Evolutionary conservation across 1,139 yeast genomes (phyloP), one percentile per base, ranked within the genome.

Genomic region (Sugiyamaella japonica): DNA sequence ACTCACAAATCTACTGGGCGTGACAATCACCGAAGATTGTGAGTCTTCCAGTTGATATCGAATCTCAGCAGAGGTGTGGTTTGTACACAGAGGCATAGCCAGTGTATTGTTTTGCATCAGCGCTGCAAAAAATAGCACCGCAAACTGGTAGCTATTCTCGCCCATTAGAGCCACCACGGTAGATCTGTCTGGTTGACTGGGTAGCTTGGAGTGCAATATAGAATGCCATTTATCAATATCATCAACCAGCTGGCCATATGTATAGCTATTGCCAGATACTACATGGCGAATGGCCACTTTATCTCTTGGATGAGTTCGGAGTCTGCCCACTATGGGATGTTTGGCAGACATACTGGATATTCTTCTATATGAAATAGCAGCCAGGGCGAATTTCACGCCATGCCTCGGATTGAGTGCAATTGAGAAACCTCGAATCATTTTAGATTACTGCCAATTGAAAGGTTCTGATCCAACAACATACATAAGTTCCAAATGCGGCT

Each of bases 71-170:
- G 61, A 57, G 3, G 73, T 70, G 55, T 70, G 73, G 45, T 68
- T 69, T 15, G 73, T 70, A 58, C 73, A 69, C 39, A 70, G 54
- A 10, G 73, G 73, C 50, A 70, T 66, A 2, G 70, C 72, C 10
- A 67, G 52, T 4, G 70, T 67, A 42, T 61, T 54, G 6, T 69
- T 66, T 13, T 69, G 54, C 25, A 70, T 60, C 54, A 70, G 49
- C 2, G 70, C 59, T 8, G 73, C 72, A 48, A 60, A 66, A 53
- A 68, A 67, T 28, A 65, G 56, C 2, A 61, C 66, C 10, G 66
- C 65, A 54, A 70, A 70, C 59, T 70, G 69, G 56, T 62, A 70
- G 47, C 69, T 63, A 59, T 70, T 70, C 56, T 70, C 73, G 25
- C 73, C 73, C 73, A 70, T 70, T 43, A 70, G 61, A 15, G 73